Evolutionary conservation across 2,329 filamentous ascomycete species (phyloP).

Genomic region (Trichophaea hybrida): DNA sequence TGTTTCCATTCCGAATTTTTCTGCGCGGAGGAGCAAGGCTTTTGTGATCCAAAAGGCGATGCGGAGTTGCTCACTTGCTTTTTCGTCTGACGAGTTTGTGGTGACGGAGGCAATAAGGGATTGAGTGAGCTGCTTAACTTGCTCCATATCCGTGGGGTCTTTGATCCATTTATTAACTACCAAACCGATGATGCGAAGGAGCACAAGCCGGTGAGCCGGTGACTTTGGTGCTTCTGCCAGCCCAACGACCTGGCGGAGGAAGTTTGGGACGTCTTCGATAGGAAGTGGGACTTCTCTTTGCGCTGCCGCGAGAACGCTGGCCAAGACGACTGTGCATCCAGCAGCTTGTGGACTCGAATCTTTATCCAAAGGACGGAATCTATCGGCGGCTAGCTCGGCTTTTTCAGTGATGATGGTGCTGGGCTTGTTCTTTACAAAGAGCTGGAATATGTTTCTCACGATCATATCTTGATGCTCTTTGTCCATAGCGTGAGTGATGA

Average conservation of each 20-base stretch:
- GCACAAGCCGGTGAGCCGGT: slow-evolving; percentile 31
- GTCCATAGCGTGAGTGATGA: slow-evolving; percentile 43
- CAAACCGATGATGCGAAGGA: slow-evolving; percentile 33
- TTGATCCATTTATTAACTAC: slow-evolving; percentile 32
- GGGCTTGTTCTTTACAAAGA: slow-evolving; percentile 34
- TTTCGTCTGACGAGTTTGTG: not conserved
- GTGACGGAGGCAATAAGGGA: not conserved
- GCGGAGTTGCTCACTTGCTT: slow-evolving; percentile 32
- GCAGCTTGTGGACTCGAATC: slow-evolving; percentile 13
- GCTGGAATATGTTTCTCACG: slow-evolving; percentile 40
- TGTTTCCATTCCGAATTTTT: slow-evolving; percentile 21
- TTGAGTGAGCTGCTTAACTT: slow-evolving; percentile 10
- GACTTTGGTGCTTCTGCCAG: slow-evolving; percentile 29
- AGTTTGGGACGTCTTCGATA: slow-evolving; percentile 23
- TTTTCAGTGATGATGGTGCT: slow-evolving; percentile 31
- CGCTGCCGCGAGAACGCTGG: slow-evolving; percentile 22
- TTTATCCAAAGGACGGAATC: slow-evolving; percentile 22
- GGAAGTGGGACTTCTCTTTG: slow-evolving; percentile 25
- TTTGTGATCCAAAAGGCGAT: slow-evolving; percentile 48
- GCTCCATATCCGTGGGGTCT: slow-evolving; percentile 13
- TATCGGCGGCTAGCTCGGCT: slow-evolving; percentile 22
- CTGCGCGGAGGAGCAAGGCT: slow-evolving; percentile 38
- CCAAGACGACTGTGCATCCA: slow-evolving; percentile 21
- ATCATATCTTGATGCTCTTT: slow-evolving; percentile 39
- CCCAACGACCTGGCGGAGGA: slow-evolving; percentile 31